phyloP scores from a whole-genome alignment of 2,329 filamentous ascomycete species.

The Venturia pyrina region DNA sequence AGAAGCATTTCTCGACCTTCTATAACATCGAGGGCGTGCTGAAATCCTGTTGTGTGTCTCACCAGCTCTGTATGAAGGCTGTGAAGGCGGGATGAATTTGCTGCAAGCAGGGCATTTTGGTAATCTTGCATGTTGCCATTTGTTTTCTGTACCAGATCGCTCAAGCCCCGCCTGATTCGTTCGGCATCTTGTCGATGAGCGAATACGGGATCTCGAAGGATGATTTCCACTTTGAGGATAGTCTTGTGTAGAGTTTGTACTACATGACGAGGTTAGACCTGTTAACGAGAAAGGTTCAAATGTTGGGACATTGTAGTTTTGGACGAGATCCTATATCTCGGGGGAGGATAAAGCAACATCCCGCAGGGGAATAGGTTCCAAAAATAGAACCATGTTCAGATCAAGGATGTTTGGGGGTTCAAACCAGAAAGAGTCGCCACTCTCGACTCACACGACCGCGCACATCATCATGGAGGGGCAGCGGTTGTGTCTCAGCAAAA shows the following conservation, averaged over 20 bases:
- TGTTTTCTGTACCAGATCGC: neutral
- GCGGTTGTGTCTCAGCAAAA: neutral
- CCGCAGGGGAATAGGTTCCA: neutral
- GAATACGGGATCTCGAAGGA: slow-evolving; percentile 5
- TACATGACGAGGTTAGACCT: neutral
- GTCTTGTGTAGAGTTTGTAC: slow-evolving; percentile 7
- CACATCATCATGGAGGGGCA: neutral
- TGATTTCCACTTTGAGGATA: neutral
- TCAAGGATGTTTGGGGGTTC: neutral
- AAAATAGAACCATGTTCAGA: neutral
- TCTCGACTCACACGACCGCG: slow-evolving; percentile 1
- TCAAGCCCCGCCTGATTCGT: neutral
- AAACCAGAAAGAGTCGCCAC: neutral
- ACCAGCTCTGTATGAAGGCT: neutral
- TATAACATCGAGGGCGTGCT: neutral
- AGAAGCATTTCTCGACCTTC: slow-evolving; percentile 3
- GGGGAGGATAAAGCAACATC: neutral
- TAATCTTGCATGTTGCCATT: slow-evolving; percentile 6
- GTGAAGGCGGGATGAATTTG: neutral
- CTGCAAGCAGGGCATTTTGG: neutral
- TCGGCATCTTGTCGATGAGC: slow-evolving; percentile 7
- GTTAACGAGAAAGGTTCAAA: neutral
- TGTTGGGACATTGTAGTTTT: too few species aligned
- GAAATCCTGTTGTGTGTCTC: slow-evolving; percentile 6
- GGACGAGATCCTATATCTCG: neutral